These are phyloP conservation scores for Wakefieldia striispora DNA, from an alignment of 768 basidiomycete species.

Conservation along the genomic window DNA sequence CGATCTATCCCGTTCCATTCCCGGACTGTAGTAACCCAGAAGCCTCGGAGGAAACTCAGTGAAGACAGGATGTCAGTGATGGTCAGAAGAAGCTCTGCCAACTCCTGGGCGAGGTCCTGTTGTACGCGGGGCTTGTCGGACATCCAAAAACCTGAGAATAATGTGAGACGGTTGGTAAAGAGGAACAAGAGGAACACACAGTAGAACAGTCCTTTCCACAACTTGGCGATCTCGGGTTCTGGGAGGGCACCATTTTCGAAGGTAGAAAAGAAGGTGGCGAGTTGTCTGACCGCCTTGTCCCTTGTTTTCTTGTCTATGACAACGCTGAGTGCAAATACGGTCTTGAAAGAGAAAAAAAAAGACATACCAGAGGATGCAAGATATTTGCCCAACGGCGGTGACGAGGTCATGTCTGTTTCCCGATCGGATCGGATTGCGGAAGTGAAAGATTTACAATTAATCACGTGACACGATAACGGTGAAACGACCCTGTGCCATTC, in stretches of 20 bases:
- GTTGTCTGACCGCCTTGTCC: slow-evolving; percentile 84
- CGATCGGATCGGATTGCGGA: slow-evolving; percentile 22
- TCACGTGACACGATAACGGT: slow-evolving; percentile 7
- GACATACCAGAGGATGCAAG: slow-evolving; percentile 85
- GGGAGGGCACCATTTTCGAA: slow-evolving; percentile 55
- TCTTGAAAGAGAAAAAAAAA: slow-evolving; percentile 16
- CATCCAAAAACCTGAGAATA: slow-evolving; percentile 90
- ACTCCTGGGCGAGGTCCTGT: slow-evolving; percentile 81
- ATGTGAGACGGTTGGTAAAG: neutral
- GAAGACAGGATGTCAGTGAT: slow-evolving; percentile 59
- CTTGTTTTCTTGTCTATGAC: slow-evolving; percentile 81
- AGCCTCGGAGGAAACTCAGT: slow-evolving; percentile 78
- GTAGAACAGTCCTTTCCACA: slow-evolving; percentile 99
- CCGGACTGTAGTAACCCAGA: slow-evolving; percentile 86
- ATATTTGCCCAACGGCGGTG: slow-evolving; percentile 80
- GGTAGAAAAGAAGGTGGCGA: slow-evolving; percentile 77
- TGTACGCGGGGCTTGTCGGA: slow-evolving; percentile 97
- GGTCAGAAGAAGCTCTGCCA: slow-evolving; percentile 77
- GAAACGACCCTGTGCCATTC: neutral
- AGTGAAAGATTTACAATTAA: neutral
- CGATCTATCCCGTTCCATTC: slow-evolving; percentile 96
- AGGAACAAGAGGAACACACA: slow-evolving; percentile 47
- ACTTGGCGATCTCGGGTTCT: slow-evolving; percentile 78
- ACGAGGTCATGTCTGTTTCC: slow-evolving; percentile 32
- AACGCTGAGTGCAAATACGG: neutral